Percentiles rank a stretch among this genome's conserved stretches.
Evolutionary conservation across 2,329 filamentous ascomycete species (phyloP).

Genomic region (Cadophora luteo-olivacea): DNA sequence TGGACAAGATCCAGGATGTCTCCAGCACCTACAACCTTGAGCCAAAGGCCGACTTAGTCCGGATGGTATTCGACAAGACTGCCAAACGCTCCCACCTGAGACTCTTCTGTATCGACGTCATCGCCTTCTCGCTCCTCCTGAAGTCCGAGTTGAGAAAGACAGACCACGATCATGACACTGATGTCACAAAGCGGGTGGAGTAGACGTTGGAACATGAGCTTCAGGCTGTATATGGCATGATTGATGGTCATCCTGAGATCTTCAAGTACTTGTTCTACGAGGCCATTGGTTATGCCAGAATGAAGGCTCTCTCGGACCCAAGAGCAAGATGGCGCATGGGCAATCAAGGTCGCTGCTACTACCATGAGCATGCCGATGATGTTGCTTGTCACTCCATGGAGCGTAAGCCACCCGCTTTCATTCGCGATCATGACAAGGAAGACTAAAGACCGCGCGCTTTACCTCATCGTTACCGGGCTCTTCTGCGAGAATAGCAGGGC

Average conservation of each 20-base stretch:
- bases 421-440: not conserved
- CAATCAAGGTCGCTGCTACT: not conserved
- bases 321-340: constrained; percentile 1
- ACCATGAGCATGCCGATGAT: not conserved
- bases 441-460: not conserved
- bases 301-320: not conserved
- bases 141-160: not conserved
- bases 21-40: constrained; percentile 5
- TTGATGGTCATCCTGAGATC: not conserved
- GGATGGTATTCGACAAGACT: not conserved
- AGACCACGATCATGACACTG: not conserved
- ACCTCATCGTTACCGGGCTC: too few species aligned
- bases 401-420: not conserved
- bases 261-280: constrained; percentile 8
- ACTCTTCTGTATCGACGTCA: constrained; percentile 11
- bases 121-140: not conserved
- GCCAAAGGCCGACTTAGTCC: not conserved
- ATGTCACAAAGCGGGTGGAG: not conserved
- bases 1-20: constrained; percentile 22
- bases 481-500: too few species aligned
- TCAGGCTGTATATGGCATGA: not conserved
- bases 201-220: not conserved
- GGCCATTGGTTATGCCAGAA: not conserved
- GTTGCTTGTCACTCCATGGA: not conserved
- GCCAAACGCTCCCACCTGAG: not conserved